Evolutionary conservation across 2,329 filamentous ascomycete genomes (phyloP), one percentile per base, ranked within the genome.

Genomic region (Stagonosporopsis cucurbitacearum): DNA sequence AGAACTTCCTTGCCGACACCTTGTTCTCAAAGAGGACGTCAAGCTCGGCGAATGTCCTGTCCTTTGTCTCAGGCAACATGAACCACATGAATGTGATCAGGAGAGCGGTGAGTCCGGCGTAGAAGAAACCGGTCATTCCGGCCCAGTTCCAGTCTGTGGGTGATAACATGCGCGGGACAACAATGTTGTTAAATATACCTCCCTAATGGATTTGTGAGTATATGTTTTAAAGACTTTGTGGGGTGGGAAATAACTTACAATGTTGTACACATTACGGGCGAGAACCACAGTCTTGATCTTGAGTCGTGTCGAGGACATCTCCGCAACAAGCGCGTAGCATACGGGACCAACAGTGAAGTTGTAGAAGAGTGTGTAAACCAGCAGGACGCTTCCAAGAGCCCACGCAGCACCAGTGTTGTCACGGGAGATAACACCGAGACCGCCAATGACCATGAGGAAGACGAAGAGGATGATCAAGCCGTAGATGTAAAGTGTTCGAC

Each of bases 211-310:
- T 8, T 19, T 15, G 30, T 55, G 17, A 68, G 65, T 19, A 69
- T 72, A 1, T 73, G 72, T 88, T 90, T 95, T 82, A 1, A 92
- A 90, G 33, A 94, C 95, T 94, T 77, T 92, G 90, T 70, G 92
- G 4, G n/a, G 88, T 30, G 96, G 81, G 4, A 90, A 84, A 13
- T 22, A 15, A 47, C 53, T 50, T 55, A 55, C 53, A 4, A 96
- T 79, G 67, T 94, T 92, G 80, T 78, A 81, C n/a, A 91, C 78
- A 62, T 90, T 89, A 43, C 92, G 86, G 1, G 89, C 91, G 3
- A 96, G 82, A 2, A 94, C 91, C 40, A 96, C 88, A 0, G 92
- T 96, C 81, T 96, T 96, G 78, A 94, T 91, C 71, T 93, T 89
- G 36, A 96, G 82, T 5, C 92, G 84, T 15, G 90, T 86, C 0